Evolutionary conservation across 192 early-diverging fungal genomes (phyloP).

Genomic region (Umbelopsis isabellina): DNA sequence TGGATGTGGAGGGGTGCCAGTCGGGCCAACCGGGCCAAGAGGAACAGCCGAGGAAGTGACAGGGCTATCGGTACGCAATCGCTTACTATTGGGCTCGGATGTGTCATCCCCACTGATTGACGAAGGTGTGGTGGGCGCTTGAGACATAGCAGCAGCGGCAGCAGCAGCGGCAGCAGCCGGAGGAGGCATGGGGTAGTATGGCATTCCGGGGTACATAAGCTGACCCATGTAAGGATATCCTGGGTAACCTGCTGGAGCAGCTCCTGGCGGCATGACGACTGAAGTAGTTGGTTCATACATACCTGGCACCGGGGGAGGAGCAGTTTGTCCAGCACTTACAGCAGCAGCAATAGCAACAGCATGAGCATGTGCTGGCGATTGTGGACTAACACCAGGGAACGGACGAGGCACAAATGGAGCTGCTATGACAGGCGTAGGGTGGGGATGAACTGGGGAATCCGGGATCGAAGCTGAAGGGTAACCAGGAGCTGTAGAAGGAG

Average conservation of each 20-base stretch:
- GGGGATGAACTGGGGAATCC: background rate
- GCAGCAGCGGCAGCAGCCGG: background rate
- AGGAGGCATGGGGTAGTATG: background rate
- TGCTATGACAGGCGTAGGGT: background rate
- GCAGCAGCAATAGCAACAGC: no score
- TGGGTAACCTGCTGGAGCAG: background rate
- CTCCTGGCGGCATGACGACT: background rate
- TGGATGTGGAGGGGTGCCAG: slow-evolving; percentile 11
- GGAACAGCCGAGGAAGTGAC: background rate
- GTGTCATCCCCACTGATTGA: background rate
- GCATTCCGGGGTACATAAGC: slow-evolving; percentile 10
- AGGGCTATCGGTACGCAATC: slow-evolving; percentile 3
- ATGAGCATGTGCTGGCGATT: background rate
- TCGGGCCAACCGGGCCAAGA: background rate
- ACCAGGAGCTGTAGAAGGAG: background rate
- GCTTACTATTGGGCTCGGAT: background rate
- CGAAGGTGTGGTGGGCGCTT: background rate
- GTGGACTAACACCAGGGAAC: background rate
- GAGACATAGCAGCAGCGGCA: background rate
- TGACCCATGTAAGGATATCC: slow-evolving; percentile 19
- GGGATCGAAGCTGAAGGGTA: background rate
- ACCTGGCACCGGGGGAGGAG: background rate
- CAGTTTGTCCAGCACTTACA: background rate
- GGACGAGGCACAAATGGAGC: background rate
- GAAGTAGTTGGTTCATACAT: slow-evolving; percentile 3